Conservation (phyloP, 805 yeast species). For the Starmerella apicola region DNA sequence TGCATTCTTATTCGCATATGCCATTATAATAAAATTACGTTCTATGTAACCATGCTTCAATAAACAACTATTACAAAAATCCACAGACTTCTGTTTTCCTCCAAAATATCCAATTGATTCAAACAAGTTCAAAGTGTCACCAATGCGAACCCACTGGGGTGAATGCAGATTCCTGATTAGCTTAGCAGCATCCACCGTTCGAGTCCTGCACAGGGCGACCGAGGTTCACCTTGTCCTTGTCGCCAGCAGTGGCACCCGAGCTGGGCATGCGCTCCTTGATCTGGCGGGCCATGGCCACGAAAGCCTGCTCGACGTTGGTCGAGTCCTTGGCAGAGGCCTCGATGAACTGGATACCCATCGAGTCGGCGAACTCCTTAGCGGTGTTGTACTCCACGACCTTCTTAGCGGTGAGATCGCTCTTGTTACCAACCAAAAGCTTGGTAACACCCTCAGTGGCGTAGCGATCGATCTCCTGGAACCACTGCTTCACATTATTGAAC, state of each 20-base stretch:
- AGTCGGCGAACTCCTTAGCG: conserved; percentile 96
- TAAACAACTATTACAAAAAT: too few species aligned
- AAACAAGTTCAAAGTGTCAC: neutral
- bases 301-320: conserved; percentile 96
- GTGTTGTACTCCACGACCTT: conserved; percentile 91
- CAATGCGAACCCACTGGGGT: neutral
- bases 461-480: conserved; percentile 97
- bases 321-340: conserved; percentile 94
- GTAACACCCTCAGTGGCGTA: conserved; percentile 96
- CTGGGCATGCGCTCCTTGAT: conserved; percentile 81
- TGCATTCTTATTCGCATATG: too few species aligned
- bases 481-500: conserved; percentile 91
- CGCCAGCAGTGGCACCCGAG: conserved; percentile 45
- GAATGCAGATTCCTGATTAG: neutral
- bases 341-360: conserved; percentile 83
- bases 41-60: too few species aligned
- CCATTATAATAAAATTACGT: too few species aligned
- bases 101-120: neutral
- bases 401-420: conserved; percentile 86
- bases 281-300: conserved; percentile 96
- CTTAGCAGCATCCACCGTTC: conserved; percentile 33
- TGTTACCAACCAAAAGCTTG: conserved; percentile 91
- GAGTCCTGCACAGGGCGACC: conserved; percentile 33
- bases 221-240: conserved; percentile 32
- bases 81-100: neutral